phyloP scores from a whole-genome alignment of 164 flowering plant genomes.

The Berberis vulgaris region DNA sequence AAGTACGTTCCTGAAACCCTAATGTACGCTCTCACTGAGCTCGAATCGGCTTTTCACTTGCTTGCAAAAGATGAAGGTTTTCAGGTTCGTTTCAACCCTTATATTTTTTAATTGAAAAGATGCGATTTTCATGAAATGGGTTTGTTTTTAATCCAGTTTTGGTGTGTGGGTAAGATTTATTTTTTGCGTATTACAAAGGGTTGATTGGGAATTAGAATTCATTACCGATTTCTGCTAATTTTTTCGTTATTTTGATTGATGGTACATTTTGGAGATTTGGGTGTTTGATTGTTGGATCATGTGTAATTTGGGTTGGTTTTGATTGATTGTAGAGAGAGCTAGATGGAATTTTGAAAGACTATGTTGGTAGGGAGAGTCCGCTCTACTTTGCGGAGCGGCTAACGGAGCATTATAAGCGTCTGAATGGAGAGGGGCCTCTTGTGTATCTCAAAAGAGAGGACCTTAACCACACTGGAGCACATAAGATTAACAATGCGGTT shows the following conservation, averaged over 20 bases:
- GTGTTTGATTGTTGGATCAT: background rate
- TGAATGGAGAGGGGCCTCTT: conserved; percentile 73
- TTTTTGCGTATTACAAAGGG: background rate
- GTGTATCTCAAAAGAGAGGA: conserved; percentile 89
- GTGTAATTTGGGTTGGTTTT: background rate
- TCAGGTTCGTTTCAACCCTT: conserved; percentile 36
- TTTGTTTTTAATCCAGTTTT: background rate
- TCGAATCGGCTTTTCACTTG: conserved; percentile 50
- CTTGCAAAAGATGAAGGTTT: conserved; percentile 47
- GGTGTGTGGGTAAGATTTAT: background rate
- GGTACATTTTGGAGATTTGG: background rate
- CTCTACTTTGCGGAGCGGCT: conserved; percentile 85
- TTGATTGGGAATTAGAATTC: background rate
- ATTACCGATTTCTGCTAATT: background rate
- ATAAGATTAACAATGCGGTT: conserved; percentile 90
- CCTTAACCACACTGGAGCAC: conserved; percentile 94
- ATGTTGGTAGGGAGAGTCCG: conserved; percentile 86
- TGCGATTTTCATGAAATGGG: background rate
- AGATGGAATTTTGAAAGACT: conserved; percentile 71
- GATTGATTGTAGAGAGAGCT: conserved; percentile 51
- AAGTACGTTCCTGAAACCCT: conserved; percentile 86
- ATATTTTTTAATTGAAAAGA: background rate
- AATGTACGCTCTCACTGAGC: conserved; percentile 74
- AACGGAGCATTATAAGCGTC: conserved; percentile 65
- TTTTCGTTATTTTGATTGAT: background rate